These are phyloP conservation scores for Urochloa ruziziensis DNA, from an alignment of 176 grass and related monocot genomes.

Conservation along the genomic window DNA sequence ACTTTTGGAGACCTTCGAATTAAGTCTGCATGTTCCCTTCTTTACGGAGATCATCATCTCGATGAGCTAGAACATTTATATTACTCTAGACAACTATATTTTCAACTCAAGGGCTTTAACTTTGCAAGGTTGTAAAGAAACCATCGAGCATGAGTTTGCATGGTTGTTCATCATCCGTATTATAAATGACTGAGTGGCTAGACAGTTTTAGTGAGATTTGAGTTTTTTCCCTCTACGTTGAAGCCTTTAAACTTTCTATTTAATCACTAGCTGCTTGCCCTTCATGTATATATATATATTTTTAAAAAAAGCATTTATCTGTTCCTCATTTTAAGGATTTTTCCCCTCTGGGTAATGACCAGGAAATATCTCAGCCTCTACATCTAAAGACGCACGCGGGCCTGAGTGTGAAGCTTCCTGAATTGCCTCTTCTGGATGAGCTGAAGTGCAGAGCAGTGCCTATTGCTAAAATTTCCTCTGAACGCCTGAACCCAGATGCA, in stretches of 20 bases:
- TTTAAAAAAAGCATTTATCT: background rate
- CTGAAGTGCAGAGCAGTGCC: background rate
- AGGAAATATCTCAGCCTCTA: background rate
- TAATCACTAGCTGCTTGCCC: background rate
- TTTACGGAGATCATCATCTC: background rate
- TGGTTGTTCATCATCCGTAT: background rate
- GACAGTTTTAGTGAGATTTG: background rate
- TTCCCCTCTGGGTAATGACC: background rate
- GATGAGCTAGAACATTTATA: background rate
- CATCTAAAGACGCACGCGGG: background rate
- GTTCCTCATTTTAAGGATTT: background rate
- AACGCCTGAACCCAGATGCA: background rate
- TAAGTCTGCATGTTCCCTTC: background rate
- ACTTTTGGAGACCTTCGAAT: background rate
- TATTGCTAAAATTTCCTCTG: background rate
- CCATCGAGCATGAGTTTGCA: background rate
- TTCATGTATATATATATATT: too few relatives aligned
- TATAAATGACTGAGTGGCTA: background rate
- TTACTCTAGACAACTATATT: background rate
- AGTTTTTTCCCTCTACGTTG: background rate
- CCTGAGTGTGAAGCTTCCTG: background rate
- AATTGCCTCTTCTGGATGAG: background rate
- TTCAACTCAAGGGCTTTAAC: background rate
- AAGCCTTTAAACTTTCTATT: background rate
- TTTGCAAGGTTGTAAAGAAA: background rate